phyloP scores from a whole-genome alignment of 2,329 filamentous ascomycete genomes.

The Moelleriella libera region DNA sequence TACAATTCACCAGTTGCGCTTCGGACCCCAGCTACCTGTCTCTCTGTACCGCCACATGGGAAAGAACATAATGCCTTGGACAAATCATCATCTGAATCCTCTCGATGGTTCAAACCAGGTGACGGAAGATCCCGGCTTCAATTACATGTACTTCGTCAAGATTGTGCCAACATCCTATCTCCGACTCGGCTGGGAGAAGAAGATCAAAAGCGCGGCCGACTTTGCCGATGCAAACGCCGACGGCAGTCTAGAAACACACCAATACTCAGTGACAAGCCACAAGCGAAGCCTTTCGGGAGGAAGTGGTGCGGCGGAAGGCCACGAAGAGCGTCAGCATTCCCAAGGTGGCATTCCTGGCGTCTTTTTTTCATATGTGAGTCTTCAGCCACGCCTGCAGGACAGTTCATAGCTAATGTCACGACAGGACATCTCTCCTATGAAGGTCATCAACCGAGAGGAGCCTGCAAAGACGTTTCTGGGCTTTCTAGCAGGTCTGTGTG shows the following conservation, averaged over 20 bases:
- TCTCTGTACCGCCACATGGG: constrained; percentile 48
- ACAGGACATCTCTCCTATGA: constrained; percentile 97
- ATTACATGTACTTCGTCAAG: constrained; percentile 99
- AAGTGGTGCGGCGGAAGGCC: constrained; percentile 71
- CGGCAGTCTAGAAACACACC: constrained; percentile 90
- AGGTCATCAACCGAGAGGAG: constrained; percentile 93
- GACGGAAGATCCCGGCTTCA: constrained; percentile 72
- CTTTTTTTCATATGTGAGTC: constrained; percentile 90
- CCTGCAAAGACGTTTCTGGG: constrained; percentile 78
- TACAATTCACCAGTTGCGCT: constrained; percentile 74
- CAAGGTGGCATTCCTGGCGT: constrained; percentile 88
- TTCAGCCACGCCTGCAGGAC: neutral
- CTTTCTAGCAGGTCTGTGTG: constrained; percentile 88
- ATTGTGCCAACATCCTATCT: constrained; percentile 94
- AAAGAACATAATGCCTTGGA: constrained; percentile 46
- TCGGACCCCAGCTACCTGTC: constrained; percentile 81
- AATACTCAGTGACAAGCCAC: constrained; percentile 96
- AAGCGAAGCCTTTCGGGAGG: constrained; percentile 78
- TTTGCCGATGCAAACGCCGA: constrained; percentile 37
- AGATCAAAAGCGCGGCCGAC: constrained; percentile 16
- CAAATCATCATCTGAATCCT: constrained; percentile 83
- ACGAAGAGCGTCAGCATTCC: constrained; percentile 83
- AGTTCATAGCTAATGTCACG: neutral
- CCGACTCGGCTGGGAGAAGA: constrained; percentile 74
- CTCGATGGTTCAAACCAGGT: constrained; percentile 68